phyloP scores from a whole-genome alignment of 1,284 basidiomycete genomes.

The Pyrrhoderma noxium region DNA sequence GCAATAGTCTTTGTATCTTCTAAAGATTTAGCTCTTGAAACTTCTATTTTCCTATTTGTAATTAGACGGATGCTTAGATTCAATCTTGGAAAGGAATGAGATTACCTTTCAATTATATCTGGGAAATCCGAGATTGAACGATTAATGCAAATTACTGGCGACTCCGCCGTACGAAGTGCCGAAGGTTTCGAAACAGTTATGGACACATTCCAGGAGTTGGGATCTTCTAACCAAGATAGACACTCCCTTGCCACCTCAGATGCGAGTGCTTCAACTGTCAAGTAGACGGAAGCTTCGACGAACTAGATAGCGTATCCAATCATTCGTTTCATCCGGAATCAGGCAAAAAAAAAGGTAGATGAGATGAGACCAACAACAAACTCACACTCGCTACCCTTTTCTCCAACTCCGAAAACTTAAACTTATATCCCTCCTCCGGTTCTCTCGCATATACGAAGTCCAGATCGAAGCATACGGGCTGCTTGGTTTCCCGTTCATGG shows the following conservation, averaged over 20 bases:
- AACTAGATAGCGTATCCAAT: too few relatives aligned
- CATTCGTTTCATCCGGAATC: too few relatives aligned
- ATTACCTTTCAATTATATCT: neutral
- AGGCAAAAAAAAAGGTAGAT: too few relatives aligned
- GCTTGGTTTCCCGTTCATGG: slow-evolving; percentile 64
- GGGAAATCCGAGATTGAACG: slow-evolving; percentile 14
- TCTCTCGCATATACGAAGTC: slow-evolving; percentile 29
- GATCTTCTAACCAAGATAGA: slow-evolving; percentile 11
- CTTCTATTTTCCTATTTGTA: too few relatives aligned
- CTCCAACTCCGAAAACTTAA: slow-evolving; percentile 11
- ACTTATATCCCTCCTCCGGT: slow-evolving; percentile 12
- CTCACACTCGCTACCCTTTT: slow-evolving; percentile 17
- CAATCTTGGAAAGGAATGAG: too few relatives aligned
- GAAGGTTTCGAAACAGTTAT: slow-evolving; percentile 12
- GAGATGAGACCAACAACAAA: slow-evolving; percentile 6
- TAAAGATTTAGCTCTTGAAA: too few relatives aligned
- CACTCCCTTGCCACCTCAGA: slow-evolving; percentile 6
- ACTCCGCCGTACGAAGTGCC: slow-evolving; percentile 11
- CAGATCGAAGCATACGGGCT: slow-evolving; percentile 61
- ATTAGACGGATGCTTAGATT: too few relatives aligned
- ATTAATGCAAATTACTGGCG: slow-evolving; percentile 12
- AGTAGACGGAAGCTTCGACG: slow-evolving; percentile 7
- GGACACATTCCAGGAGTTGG: slow-evolving; percentile 1
- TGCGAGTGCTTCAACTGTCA: slow-evolving; percentile 14
- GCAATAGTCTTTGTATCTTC: slow-evolving; percentile 12